phyloP scores from a whole-genome alignment of 345 rosid species.

The Kernera saxatilis region DNA sequence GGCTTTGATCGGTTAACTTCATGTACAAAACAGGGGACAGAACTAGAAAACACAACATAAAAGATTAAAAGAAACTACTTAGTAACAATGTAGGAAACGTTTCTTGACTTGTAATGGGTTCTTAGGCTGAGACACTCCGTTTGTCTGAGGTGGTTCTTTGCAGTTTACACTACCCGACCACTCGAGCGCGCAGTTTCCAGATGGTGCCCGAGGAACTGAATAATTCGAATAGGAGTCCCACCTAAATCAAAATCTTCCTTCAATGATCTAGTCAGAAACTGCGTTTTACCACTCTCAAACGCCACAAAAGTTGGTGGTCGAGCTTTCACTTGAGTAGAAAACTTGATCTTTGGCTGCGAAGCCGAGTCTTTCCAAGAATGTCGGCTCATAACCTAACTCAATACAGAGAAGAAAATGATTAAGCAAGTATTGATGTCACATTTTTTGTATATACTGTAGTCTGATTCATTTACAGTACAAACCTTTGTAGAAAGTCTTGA shows the following conservation, averaged over 20 bases:
- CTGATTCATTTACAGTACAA: not conserved
- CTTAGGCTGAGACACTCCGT: slow-evolving; percentile 33
- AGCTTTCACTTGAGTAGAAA: slow-evolving; percentile 97
- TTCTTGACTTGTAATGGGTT: not conserved
- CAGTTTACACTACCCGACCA: slow-evolving; percentile 19
- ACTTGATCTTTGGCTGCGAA: slow-evolving; percentile 85
- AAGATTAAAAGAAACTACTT: too few relatives aligned
- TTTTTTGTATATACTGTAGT: not conserved
- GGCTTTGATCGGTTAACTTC: too few relatives aligned
- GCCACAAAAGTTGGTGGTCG: slow-evolving; percentile 96
- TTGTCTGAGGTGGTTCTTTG: slow-evolving; percentile 55
- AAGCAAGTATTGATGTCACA: not conserved
- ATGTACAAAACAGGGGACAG: too few relatives aligned
- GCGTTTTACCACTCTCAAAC: slow-evolving; percentile 61
- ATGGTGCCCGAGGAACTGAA: slow-evolving; percentile 44
- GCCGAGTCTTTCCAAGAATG: slow-evolving; percentile 96
- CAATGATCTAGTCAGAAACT: slow-evolving; percentile 63
- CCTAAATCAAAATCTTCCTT: slow-evolving; percentile 94
- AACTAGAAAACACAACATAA: too few relatives aligned
- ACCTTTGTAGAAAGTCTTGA: slow-evolving; percentile 89
- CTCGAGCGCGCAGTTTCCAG: slow-evolving; percentile 19
- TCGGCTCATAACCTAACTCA: slow-evolving; percentile 74
- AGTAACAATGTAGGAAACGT: too few relatives aligned
- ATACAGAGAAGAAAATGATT: not conserved
- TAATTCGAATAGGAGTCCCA: slow-evolving; percentile 86